Evolutionary conservation across 805 yeast species (phyloP), one percentile per base, ranked within the genome.

Genomic region (Jamesozyma rosinii): DNA sequence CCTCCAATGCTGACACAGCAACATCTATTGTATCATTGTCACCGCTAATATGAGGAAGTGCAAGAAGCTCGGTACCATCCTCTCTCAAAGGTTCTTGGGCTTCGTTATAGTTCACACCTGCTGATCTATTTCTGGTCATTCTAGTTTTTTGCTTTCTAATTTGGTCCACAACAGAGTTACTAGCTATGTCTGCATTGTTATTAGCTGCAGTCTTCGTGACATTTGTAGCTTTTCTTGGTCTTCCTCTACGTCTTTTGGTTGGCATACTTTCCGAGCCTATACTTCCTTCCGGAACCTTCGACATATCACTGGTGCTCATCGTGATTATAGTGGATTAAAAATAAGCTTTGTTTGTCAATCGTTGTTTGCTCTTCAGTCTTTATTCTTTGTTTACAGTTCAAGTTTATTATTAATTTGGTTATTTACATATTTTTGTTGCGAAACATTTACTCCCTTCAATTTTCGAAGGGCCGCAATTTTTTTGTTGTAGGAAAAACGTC

Each of bases 181-280:
- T 27, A 10, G 30, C 30, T 27, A 13, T 27, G 9, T 27, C 30
- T 27, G 11, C 9, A 9, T 27, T 10, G 13, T 10, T 33, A 17
- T 33, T n/a, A 17, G 10, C 5, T 19, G 20, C 4, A 15, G 18
- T 15, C 5, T 5, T 34, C 19, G 37, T 10, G 6, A 19, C 20
- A 5, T 17, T 17, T 9, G 50, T 44, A n/a, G 38, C 43, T 38
- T 49, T 44, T 41, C 44, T 47, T 11, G 55, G 48, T 38, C 49
- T 36, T 19, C 46, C 40, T 31, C 44, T 46, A 21, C 32, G 39
- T 22, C 39, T 34, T 18, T 20, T 39, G 13, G 33, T 24, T 17
- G 24, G 24, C 6, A 14, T 31, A 14, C 15, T 31, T 8, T 24
- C 29, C 6, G 29, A 24, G 11, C 29, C 11, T 8, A 24, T 11